These are phyloP conservation scores for Malassezia cuniculi DNA, from an alignment of 1,284 basidiomycete species.

Conservation along the genomic window DNA sequence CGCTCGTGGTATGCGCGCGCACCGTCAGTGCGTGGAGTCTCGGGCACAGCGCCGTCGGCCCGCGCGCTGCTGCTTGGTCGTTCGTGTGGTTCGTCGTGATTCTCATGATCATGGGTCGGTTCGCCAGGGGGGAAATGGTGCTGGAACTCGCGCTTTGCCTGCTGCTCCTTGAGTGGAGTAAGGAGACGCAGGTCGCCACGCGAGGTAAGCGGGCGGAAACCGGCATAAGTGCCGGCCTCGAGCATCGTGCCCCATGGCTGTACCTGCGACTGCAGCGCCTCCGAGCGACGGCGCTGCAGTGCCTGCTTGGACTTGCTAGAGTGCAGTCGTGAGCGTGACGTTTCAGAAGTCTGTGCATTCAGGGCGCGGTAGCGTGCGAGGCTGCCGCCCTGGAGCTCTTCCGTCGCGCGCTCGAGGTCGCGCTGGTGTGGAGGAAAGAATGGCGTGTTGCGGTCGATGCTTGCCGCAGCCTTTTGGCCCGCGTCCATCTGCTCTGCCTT, in stretches of 20 bases:
- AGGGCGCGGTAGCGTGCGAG: constrained; percentile 11
- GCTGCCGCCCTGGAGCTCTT: constrained; percentile 2
- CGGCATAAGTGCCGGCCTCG: constrained; percentile 29
- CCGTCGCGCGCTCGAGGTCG: constrained; percentile 17
- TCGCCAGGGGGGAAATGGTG: constrained; percentile 4
- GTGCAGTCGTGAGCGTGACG: too few species aligned
- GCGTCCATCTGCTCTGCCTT: constrained; percentile 29
- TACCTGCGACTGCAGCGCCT: constrained; percentile 5
- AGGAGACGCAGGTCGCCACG: constrained; percentile 28
- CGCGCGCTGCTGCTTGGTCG: too few species aligned
- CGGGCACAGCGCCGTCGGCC: too few species aligned
- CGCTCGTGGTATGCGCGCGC: too few species aligned
- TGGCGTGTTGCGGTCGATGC: constrained; percentile 36
- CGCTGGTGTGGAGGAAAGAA: constrained; percentile 31
- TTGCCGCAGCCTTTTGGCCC: constrained; percentile 26
- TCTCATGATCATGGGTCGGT: too few species aligned
- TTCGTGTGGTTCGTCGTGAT: too few species aligned
- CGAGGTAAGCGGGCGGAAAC: constrained; percentile 30
- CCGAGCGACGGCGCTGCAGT: constrained; percentile 17
- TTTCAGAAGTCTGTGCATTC: constrained; percentile 15
- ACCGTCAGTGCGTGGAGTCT: too few species aligned
- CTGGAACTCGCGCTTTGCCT: constrained; percentile 10
- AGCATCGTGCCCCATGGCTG: constrained; percentile 25
- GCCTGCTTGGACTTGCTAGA: constrained; percentile 7
- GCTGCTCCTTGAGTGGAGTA: constrained; percentile 24